phyloP scores from a whole-genome alignment of 306 rosid species.

The Glycine tomentella region DNA sequence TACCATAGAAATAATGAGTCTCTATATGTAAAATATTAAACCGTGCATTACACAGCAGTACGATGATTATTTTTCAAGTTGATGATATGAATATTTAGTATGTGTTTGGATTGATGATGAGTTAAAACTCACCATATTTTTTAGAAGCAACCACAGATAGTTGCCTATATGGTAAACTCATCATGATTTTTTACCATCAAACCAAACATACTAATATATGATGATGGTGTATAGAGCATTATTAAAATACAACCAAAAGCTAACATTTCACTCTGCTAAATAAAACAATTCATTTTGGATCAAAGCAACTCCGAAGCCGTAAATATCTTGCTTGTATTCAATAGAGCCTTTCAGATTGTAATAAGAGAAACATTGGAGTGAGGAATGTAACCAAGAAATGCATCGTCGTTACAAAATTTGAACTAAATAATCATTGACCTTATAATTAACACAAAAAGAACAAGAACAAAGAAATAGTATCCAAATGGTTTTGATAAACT shows the following conservation, averaged over 20 bases:
- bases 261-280: neutral
- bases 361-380: neutral
- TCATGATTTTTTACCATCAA: too few relatives aligned
- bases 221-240: too few relatives aligned
- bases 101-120: too few relatives aligned
- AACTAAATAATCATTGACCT: neutral
- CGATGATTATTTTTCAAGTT: too few relatives aligned
- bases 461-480: neutral
- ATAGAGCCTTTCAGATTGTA: neutral
- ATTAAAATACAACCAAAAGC: too few relatives aligned
- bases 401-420: neutral
- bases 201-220: too few relatives aligned
- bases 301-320: too few relatives aligned
- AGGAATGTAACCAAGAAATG: neutral
- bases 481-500: neutral
- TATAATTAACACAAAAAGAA: neutral
- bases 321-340: too few relatives aligned
- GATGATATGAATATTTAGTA: too few relatives aligned
- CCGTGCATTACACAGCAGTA: neutral
- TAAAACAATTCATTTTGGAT: neutral
- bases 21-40: neutral
- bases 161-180: too few relatives aligned
- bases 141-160: too few relatives aligned
- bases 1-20: neutral
- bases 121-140: too few relatives aligned